Percentiles rank a stretch among this genome's conserved stretches.
These are phyloP conservation scores for Entrophospora sp. DNA, from an alignment of 192 early-diverging fungal genomes.

Conservation along the genomic window DNA sequence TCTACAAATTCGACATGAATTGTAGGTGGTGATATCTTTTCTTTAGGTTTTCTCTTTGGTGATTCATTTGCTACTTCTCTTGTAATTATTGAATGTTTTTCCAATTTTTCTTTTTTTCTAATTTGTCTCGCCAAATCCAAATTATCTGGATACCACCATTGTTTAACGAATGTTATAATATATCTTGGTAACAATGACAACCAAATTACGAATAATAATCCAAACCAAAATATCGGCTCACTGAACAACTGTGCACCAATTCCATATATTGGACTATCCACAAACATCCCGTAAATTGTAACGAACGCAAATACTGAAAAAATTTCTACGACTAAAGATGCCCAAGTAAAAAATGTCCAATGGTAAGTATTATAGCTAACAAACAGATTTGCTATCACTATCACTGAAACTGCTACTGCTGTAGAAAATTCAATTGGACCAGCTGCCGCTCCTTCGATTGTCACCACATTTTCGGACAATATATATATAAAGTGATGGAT, in stretches of 20 bases:
- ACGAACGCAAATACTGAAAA: constrained; percentile 60
- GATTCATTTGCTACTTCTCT: too few relatives aligned
- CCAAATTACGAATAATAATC: constrained; percentile 55
- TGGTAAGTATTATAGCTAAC: constrained; percentile 68
- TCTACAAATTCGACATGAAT: too few relatives aligned
- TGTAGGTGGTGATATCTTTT: too few relatives aligned
- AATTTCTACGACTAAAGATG: constrained; percentile 57
- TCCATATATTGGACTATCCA: constrained; percentile 56
- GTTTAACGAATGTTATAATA: constrained; percentile 53
- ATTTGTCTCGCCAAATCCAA: constrained; percentile 52
- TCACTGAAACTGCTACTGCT: constrained; percentile 64
- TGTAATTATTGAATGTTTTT: too few relatives aligned
- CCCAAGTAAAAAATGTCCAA: constrained; percentile 77
- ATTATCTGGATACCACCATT: constrained; percentile 55
- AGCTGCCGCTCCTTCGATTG: constrained; percentile 15
- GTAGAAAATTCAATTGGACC: constrained; percentile 66
- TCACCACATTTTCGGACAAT: constrained; percentile 24
- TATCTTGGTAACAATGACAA: constrained; percentile 63
- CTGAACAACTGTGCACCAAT: constrained; percentile 55
- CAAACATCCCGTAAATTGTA: constrained; percentile 49
- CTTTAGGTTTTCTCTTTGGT: too few relatives aligned
- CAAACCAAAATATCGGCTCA: constrained; percentile 68
- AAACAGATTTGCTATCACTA: constrained; percentile 74
- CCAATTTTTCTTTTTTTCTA: constrained; percentile 30
- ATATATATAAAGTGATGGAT: constrained; percentile 53